Evolutionary conservation across 257 asterid genomes (phyloP).

Genomic region (Marsdenia floribunda): DNA sequence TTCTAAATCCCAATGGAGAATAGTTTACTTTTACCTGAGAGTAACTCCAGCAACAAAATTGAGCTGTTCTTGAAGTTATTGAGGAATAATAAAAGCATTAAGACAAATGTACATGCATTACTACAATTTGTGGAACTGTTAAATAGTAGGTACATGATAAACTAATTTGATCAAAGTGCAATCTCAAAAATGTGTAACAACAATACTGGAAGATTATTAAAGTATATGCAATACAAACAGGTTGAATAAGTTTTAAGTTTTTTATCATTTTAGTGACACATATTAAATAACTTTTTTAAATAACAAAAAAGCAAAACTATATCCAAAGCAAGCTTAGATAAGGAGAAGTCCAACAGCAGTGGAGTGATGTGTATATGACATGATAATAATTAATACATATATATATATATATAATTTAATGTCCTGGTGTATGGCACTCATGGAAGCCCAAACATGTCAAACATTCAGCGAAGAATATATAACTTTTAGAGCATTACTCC

Average conservation of each 20-base stretch:
- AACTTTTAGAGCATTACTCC: not conserved
- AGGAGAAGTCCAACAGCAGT: not conserved
- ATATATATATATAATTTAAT: not conserved
- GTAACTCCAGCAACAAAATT: not conserved
- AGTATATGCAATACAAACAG: not conserved
- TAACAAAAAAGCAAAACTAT: too few species aligned
- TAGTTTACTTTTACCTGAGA: not conserved
- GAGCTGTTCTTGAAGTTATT: not conserved
- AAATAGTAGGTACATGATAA: not conserved
- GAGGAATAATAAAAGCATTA: not conserved
- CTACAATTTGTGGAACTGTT: not conserved
- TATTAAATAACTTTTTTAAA: not conserved
- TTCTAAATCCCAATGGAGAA: not conserved
- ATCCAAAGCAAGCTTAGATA: not conserved
- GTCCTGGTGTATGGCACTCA: not conserved
- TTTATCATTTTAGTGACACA: not conserved
- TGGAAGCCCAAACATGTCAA: too few species aligned
- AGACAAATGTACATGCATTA: not conserved
- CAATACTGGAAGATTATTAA: not conserved
- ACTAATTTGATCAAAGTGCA: not conserved
- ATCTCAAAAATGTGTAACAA: not conserved
- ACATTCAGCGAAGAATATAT: not conserved
- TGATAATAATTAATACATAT: not conserved
- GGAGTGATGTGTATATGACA: too few species aligned
- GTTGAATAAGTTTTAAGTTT: not conserved